These are phyloP conservation scores for Hyphodiscus hymeniophilus DNA, from an alignment of 495 filamentous ascomycete species.

Conservation along the genomic window DNA sequence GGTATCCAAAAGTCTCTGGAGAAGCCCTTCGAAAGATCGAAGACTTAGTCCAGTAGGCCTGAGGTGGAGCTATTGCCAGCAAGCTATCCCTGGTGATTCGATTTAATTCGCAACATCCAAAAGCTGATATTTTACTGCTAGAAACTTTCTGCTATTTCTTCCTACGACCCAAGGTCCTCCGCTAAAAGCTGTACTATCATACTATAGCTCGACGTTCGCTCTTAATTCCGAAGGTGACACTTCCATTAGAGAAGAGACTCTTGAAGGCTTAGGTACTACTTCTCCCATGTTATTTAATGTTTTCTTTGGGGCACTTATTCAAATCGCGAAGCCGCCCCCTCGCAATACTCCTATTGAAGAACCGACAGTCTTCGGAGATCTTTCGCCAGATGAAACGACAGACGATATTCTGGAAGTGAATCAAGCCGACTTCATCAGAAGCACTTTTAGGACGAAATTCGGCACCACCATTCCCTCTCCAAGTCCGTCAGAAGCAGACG, in stretches of 20 bases:
- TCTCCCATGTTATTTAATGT: slow-evolving; percentile 66
- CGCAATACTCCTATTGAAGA: neutral
- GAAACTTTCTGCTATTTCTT: slow-evolving; percentile 93
- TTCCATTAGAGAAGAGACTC: slow-evolving; percentile 75
- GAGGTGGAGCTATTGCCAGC: no score
- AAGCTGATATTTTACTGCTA: slow-evolving; percentile 25
- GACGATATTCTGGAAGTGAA: slow-evolving; percentile 6
- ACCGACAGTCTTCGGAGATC: neutral
- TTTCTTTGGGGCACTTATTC: slow-evolving; percentile 59
- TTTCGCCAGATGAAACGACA: neutral
- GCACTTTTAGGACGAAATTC: neutral
- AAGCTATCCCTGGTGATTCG: no score
- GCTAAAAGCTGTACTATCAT: slow-evolving; percentile 79
- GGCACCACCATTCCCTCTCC: neutral
- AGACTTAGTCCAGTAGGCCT: no score
- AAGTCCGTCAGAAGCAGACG: neutral
- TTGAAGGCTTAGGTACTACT: slow-evolving; percentile 91
- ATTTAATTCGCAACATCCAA: no score
- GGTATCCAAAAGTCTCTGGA: no score
- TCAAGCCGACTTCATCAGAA: slow-evolving; percentile 9
- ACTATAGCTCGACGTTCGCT: slow-evolving; percentile 84
- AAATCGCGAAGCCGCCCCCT: slow-evolving; percentile 37
- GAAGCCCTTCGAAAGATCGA: no score
- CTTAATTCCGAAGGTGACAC: slow-evolving; percentile 94
- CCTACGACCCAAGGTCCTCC: slow-evolving; percentile 53